Evolutionary conservation across 495 filamentous ascomycete genomes (phyloP), one percentile per base, ranked within the genome.

Genomic region (Penicillium nucicola): DNA sequence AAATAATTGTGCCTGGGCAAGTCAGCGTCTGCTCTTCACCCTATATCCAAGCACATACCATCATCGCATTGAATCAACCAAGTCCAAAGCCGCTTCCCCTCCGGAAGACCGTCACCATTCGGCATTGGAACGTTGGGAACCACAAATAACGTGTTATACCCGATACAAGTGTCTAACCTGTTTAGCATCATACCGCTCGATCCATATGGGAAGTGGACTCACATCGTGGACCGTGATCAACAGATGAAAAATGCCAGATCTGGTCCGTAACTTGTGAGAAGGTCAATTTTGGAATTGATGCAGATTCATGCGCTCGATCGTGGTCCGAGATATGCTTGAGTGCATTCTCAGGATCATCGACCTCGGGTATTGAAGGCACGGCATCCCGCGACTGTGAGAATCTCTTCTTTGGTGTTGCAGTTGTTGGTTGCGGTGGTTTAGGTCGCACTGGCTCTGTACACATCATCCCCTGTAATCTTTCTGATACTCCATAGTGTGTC

Each of bases 21-120:
- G 25, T 61, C 36, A 67, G 37, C 14, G 43, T 10, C 11, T 28
- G 12, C 13, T 10, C 42, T 28, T 4, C 12, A 34, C 17, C 5
- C 17, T 14, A 10, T 15, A 19, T 18, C 23, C 8, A 14, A 32
- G 18, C n/a, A 52, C 73, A 10, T 74, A 86, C 84, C 83, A 64
- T 93, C 88, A 63, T 87, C 78, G 59, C 85, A 90, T n/a, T 92
- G 61, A n/a, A 90, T 68, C 9, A 93, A 65, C 89, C 90, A 95
- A 25, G 82, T 84, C 87, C 88, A 95, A 22, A 87, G 55, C 25
- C 85, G 65, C 50, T 66, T 78, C 11, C 83, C 86, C 17, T 83
- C 72, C 1, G 85, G 85, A 20, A 85, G 66, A 36, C 72, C 74
- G 43, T 77, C 69, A 5, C 66, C 66, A 51, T 73, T 70, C 5